phyloP scores from a whole-genome alignment of 768 basidiomycete genomes.

The Cyathus striatus region DNA sequence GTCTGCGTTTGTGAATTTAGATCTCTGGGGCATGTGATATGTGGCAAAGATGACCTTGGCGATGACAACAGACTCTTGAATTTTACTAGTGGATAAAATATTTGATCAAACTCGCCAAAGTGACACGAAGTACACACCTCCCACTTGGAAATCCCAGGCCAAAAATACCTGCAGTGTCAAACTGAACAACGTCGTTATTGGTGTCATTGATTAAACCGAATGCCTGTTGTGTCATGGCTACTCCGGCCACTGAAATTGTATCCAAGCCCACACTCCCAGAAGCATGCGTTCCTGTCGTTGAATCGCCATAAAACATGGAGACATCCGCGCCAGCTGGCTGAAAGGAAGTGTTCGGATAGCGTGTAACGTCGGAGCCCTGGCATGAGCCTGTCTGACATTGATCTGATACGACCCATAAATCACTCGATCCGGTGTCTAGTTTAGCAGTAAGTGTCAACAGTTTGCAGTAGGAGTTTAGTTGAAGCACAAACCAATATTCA shows the following conservation, averaged over 20 bases:
- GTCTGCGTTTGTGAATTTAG: slow-evolving; percentile 7
- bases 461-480: not conserved
- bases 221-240: slow-evolving; percentile 43
- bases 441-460: not conserved
- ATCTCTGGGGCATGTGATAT: not conserved
- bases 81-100: slow-evolving; percentile 24
- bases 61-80: slow-evolving; percentile 27
- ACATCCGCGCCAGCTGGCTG: slow-evolving; percentile 30
- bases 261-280: slow-evolving; percentile 51
- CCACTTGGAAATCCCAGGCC: slow-evolving; percentile 66
- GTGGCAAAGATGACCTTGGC: slow-evolving; percentile 10
- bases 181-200: slow-evolving; percentile 49
- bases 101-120: not conserved
- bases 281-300: slow-evolving; percentile 57
- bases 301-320: slow-evolving; percentile 59
- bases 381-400: slow-evolving; percentile 38
- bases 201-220: slow-evolving; percentile 58
- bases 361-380: slow-evolving; percentile 23
- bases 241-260: slow-evolving; percentile 46
- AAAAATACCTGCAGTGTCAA: slow-evolving; percentile 56
- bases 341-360: slow-evolving; percentile 37
- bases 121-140: slow-evolving; percentile 34
- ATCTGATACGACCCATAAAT: slow-evolving; percentile 62
- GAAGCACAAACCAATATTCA: slow-evolving; percentile 21
- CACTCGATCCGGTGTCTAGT: slow-evolving; percentile 67